These are phyloP conservation scores for Beta vulgaris DNA, from an alignment of 148 eudicot genomes.

Conservation along the genomic window DNA sequence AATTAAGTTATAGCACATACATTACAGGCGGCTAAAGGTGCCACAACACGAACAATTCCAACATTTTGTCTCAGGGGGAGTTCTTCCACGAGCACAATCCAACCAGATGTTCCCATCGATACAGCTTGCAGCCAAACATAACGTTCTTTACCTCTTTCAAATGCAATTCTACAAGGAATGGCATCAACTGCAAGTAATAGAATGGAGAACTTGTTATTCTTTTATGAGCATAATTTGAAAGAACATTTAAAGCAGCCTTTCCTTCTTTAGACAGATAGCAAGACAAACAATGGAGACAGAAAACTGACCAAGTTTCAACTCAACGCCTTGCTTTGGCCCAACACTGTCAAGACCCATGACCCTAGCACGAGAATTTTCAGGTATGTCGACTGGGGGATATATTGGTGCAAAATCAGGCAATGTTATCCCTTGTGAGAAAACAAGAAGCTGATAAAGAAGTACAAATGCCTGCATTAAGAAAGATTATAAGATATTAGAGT, in stretches of 20 bases:
- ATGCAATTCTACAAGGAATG: constrained; percentile 93
- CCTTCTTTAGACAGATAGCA: not conserved
- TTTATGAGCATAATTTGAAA: not conserved
- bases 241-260: not conserved
- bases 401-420: constrained; percentile 75
- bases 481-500: not conserved
- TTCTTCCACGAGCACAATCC: constrained; percentile 91
- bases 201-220: not conserved
- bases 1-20: constrained; percentile 45
- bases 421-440: constrained; percentile 67
- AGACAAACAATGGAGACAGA: not conserved
- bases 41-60: constrained; percentile 80
- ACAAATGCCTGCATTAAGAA: constrained; percentile 63
- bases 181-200: constrained; percentile 66
- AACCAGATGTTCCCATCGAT: constrained; percentile 73
- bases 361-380: constrained; percentile 56
- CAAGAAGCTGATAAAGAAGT: constrained; percentile 75
- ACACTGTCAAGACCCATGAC: constrained; percentile 48
- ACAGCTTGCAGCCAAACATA: constrained; percentile 69
- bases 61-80: constrained; percentile 45
- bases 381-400: constrained; percentile 40
- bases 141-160: constrained; percentile 96
- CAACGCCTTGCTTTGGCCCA: constrained; percentile 65
- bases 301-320: constrained; percentile 74
- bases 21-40: constrained; percentile 89